Evolutionary conservation across 148 eudicot species (phyloP).

Genomic region (Spergularia marina): DNA sequence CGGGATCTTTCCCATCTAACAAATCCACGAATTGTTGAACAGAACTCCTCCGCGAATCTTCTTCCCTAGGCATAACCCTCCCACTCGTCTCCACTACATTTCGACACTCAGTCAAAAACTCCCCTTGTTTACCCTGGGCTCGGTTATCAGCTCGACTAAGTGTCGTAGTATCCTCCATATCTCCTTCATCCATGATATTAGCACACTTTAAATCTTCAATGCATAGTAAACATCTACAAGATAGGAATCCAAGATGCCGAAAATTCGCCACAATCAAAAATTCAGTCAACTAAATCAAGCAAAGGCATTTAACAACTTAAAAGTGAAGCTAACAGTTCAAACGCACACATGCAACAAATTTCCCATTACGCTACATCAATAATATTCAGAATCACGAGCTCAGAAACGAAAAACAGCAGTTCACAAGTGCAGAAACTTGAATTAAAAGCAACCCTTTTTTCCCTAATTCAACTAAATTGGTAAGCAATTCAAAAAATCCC

Average conservation of each 20-base stretch:
- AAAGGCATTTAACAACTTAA: not conserved
- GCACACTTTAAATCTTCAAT: conserved; percentile 20
- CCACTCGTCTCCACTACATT: conserved; percentile 37
- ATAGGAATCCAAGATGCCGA: not conserved
- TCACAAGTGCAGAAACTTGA: not conserved
- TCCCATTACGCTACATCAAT: not conserved
- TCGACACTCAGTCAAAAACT: conserved; percentile 32
- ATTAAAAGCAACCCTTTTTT: not conserved
- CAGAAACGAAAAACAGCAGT: not conserved
- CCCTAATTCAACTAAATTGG: not conserved
- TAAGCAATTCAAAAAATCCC: conserved; percentile 1
- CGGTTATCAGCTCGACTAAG: conserved; percentile 36
- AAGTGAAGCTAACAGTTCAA: not conserved
- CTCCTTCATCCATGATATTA: conserved; percentile 51
- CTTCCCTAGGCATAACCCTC: conserved; percentile 41
- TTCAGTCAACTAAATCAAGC: conserved; percentile 6
- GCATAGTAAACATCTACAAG: conserved; percentile 25
- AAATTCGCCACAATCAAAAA: not conserved
- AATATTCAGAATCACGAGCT: not conserved
- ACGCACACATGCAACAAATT: not conserved
- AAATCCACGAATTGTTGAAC: conserved; percentile 43
- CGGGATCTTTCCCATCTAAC: conserved; percentile 41
- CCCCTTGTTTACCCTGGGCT: conserved; percentile 42
- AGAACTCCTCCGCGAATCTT: conserved; percentile 35
- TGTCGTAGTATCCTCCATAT: conserved; percentile 41